A percentile compares a stretch with the other conserved stretches of the same genome.
Conservation (phyloP, 306 rosid genomes). For the Cicer cuneatum region DNA sequence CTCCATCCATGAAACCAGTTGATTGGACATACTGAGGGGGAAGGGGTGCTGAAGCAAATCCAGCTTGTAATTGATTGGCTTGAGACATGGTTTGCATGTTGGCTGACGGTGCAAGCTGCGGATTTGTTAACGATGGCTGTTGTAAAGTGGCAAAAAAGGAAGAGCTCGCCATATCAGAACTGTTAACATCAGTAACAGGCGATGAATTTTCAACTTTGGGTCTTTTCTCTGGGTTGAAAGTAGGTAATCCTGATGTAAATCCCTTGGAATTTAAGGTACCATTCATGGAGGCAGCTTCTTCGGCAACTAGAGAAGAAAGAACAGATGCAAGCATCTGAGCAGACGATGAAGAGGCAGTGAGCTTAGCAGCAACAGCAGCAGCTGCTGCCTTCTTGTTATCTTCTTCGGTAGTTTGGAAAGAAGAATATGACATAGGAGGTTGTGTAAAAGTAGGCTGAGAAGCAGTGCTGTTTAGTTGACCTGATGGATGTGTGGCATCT, state of each 20-base stretch:
- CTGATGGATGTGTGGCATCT: slow-evolving; percentile 51
- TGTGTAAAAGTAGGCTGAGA: slow-evolving; percentile 57
- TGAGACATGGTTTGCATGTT: slow-evolving; percentile 60
- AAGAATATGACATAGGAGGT: slow-evolving; percentile 56
- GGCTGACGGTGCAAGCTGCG: slow-evolving; percentile 51
- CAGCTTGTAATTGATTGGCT: slow-evolving; percentile 60
- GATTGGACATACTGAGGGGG: slow-evolving; percentile 69
- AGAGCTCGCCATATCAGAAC: slow-evolving; percentile 54
- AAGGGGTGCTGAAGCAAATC: slow-evolving; percentile 61
- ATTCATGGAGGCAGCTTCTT: slow-evolving; percentile 84
- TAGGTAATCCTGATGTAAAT: slow-evolving; percentile 58
- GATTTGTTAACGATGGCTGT: slow-evolving; percentile 54
- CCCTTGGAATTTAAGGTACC: slow-evolving; percentile 58
- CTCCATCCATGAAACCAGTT: slow-evolving; percentile 62
- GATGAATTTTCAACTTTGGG: slow-evolving; percentile 72
- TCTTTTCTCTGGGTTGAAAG: slow-evolving; percentile 75
- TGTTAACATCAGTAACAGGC: slow-evolving; percentile 58
- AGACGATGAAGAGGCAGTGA: slow-evolving; percentile 92
- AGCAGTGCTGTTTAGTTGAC: slow-evolving; percentile 50
- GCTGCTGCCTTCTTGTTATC: slow-evolving; percentile 84
- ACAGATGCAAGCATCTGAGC: slow-evolving; percentile 92
- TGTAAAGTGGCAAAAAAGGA: slow-evolving; percentile 57
- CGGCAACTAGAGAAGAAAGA: slow-evolving; percentile 91
- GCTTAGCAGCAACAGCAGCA: slow-evolving; percentile 90
- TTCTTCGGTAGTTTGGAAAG: slow-evolving; percentile 69